A percentile compares a stretch with the other conserved stretches of the same genome.
Conservation (phyloP, 148 eudicot species). For the Nepenthes mirabilis region DNA sequence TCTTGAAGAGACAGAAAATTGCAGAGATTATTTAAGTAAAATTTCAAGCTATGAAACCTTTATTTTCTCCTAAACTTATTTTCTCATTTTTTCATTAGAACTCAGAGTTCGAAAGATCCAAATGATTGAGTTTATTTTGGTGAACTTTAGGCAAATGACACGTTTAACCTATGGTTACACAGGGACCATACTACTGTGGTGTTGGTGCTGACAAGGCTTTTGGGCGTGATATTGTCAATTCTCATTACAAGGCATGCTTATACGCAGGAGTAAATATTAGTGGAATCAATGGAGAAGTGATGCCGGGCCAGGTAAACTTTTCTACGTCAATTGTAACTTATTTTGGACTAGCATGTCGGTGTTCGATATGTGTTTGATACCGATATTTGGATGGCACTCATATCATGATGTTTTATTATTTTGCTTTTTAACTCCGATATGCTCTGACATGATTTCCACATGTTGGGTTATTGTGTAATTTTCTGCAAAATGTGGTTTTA, state of each 20-base stretch:
- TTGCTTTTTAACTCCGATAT: no score
- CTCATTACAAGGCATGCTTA: conserved; percentile 49
- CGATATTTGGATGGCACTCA: no score
- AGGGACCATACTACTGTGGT: conserved; percentile 55
- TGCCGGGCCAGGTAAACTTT: conserved; percentile 49
- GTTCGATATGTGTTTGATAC: no score
- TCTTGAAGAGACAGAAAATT: no score
- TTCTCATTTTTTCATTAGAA: background rate
- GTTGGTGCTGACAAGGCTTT: conserved; percentile 45
- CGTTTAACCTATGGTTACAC: background rate
- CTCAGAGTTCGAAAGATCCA: background rate
- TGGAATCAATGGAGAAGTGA: conserved; percentile 52
- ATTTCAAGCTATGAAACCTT: background rate
- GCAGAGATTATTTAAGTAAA: background rate
- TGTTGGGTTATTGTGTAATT: no score
- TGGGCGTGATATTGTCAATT: conserved; percentile 41
- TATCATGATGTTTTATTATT: no score
- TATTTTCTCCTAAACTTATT: no score
- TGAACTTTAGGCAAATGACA: no score
- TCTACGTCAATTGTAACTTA: background rate
- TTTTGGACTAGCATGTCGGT: no score
- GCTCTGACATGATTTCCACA: no score
- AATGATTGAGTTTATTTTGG: no score
- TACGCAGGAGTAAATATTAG: conserved; percentile 46
- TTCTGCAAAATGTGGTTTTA: no score